Conservation (phyloP, 2,329 filamentous ascomycete genomes). For the Venturia nashicola region DNA sequence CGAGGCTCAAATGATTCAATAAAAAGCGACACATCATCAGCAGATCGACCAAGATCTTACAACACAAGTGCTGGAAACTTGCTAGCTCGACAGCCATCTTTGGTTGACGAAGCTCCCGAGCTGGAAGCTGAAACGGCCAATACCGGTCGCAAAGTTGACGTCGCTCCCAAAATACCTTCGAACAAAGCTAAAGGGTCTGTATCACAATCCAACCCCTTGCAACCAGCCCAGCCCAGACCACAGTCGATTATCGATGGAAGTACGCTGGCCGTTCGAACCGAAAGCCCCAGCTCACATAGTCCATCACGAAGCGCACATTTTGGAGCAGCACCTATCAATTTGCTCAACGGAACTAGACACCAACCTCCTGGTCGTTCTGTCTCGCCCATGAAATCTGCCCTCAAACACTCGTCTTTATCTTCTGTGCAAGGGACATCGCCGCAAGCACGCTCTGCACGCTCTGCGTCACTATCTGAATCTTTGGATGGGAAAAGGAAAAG, state of each 20-base stretch:
- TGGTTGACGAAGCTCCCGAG: slow-evolving; percentile 4
- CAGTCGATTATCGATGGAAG: slow-evolving; percentile 14
- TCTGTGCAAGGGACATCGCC: slow-evolving; percentile 25
- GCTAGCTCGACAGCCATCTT: slow-evolving; percentile 5
- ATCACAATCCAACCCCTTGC: neutral
- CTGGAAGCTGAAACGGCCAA: slow-evolving; percentile 5
- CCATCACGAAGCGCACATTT: slow-evolving; percentile 60
- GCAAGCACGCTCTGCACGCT: slow-evolving; percentile 16
- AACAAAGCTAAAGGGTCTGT: neutral
- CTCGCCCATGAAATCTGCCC: slow-evolving; percentile 65
- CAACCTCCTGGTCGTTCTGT: slow-evolving; percentile 58
- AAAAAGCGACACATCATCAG: neutral
- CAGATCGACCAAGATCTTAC: neutral
- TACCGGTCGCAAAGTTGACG: slow-evolving; percentile 4
- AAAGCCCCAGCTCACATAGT: slow-evolving; percentile 30
- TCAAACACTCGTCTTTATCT: slow-evolving; percentile 52
- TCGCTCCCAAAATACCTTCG: neutral
- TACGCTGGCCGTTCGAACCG: slow-evolving; percentile 25
- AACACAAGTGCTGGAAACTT: neutral
- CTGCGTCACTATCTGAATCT: neutral
- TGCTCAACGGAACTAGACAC: slow-evolving; percentile 46
- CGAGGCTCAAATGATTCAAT: neutral
- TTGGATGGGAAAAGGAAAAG: slow-evolving; percentile 44
- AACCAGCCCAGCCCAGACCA: neutral
- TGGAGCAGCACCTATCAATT: slow-evolving; percentile 18